Evolutionary conservation across 352 stramenopile genomes (phyloP), one percentile per base, ranked within the genome.

Genomic region (Phytophthora chlamydospora): DNA sequence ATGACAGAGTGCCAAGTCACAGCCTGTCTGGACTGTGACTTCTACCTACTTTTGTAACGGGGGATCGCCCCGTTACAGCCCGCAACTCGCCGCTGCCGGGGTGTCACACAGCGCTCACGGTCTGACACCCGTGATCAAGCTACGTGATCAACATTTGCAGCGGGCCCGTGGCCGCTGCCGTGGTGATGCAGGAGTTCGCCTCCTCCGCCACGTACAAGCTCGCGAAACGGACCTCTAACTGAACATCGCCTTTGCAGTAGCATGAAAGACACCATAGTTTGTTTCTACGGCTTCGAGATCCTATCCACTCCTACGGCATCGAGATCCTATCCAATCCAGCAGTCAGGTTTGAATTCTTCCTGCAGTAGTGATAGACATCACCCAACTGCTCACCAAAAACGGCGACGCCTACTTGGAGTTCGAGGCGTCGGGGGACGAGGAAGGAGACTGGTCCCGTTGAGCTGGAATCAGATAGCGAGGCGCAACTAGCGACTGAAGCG

Each of bases 231-330:
- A 52, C 34, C 19, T 21, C 17, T 52, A 53, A 38, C 2, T 31
- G 40, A 9, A 4, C 31, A 51, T 43, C 29, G 10, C 16, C 4
- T 14, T 44, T 0, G 14, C 19, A 41, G 17, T 53, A 52, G 32
- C 17, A 16, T 53, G n/a, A 52, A 38, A 11, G 2, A 24, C 40
- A 60, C 13, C 36, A 60, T 39, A 46, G 33, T 52, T 60, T 38
- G 38, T n/a, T 16, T 3, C 14, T 13, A n/a, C 41, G 24, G 11
- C 12, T 11, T 35, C 21, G 45, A 41, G 32, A 29, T 41, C 8
- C 51, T 31, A 46, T 14, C 33, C 52, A 42, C 40, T 46, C 52
- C 34, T 41, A 50, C 27, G 17, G 7, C 14, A 29, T 5, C 35
- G 35, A n/a, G n/a, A n/a, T n/a, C 13, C 35, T 41, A 41, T 17